phyloP scores from a whole-genome alignment of 257 asterid species.

The Thymus quinquecostatus region DNA sequence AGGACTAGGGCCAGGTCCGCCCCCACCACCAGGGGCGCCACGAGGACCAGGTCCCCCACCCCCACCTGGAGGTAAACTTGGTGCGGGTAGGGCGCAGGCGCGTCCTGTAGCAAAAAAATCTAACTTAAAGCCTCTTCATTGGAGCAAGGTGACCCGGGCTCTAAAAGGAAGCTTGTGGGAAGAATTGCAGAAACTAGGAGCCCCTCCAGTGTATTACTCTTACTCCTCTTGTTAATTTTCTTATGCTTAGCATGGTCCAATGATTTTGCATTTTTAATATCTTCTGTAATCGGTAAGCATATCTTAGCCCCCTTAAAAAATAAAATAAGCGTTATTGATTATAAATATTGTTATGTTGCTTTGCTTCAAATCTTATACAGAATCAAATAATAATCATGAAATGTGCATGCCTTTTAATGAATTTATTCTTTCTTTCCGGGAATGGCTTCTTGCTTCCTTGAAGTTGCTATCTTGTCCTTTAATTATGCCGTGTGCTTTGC shows the following conservation, averaged over 20 bases:
- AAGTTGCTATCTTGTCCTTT: conserved; percentile 33
- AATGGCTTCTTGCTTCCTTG: conserved; percentile 26
- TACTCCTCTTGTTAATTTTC: conserved; percentile 37
- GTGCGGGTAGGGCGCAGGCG: conserved; percentile 58
- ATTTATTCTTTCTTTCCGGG: conserved; percentile 23
- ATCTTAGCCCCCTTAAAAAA: neutral
- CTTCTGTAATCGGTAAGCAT: conserved; percentile 17
- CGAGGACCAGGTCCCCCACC: conserved; percentile 55
- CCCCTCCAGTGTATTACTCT: conserved; percentile 72
- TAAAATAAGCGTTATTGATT: neutral
- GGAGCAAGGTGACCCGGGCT: conserved; percentile 98
- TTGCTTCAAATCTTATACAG: neutral
- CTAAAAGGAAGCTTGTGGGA: conserved; percentile 99
- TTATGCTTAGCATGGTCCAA: conserved; percentile 15
- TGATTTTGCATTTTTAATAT: conserved; percentile 18
- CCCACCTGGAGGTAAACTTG: conserved; percentile 57
- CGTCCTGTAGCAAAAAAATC: conserved; percentile 46
- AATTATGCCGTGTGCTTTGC: conserved; percentile 16
- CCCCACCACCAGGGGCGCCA: conserved; percentile 44
- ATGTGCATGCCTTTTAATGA: conserved; percentile 10
- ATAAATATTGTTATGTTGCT: neutral
- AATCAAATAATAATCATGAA: conserved; percentile 18
- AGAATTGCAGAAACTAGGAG: conserved; percentile 86
- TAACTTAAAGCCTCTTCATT: conserved; percentile 89
- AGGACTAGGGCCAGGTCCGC: conserved; percentile 35